Percentiles rank a stretch among this genome's conserved stretches.
phyloP scores from a whole-genome alignment of 768 basidiomycete genomes.

The Auricularia cornea region DNA sequence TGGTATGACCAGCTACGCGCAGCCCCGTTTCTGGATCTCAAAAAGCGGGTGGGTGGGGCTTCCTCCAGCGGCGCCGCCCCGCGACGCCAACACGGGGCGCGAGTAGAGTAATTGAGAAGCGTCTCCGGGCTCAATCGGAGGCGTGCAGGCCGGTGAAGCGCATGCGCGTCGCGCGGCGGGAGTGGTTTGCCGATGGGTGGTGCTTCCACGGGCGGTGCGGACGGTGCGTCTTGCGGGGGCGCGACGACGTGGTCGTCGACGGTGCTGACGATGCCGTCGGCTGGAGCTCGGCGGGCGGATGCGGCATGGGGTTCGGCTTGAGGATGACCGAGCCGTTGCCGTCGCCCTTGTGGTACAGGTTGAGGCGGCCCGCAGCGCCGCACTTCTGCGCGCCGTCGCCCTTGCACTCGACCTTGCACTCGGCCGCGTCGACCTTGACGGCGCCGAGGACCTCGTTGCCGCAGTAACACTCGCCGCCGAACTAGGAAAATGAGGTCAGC shows the following conservation, averaged over 20 bases:
- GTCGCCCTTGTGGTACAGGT: background rate
- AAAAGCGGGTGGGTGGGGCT: too few relatives aligned
- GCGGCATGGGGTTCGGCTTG: background rate
- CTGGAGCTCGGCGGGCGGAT: background rate
- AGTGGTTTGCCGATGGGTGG: background rate
- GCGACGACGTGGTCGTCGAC: background rate
- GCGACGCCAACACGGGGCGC: background rate
- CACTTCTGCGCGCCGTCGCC: constrained; percentile 1
- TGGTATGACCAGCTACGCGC: too few relatives aligned
- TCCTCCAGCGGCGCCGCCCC: too few relatives aligned
- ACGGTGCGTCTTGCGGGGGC: background rate
- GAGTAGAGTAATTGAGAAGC: background rate
- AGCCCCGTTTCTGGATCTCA: too few relatives aligned
- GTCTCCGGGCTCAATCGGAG: background rate
- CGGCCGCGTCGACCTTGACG: too few relatives aligned
- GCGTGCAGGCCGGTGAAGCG: background rate
- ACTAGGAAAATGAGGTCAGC: too few relatives aligned
- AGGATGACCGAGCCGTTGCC: background rate
- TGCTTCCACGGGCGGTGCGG: background rate
- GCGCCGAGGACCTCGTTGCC: too few relatives aligned
- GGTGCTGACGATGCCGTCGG: background rate
- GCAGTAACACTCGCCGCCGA: too few relatives aligned
- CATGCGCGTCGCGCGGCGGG: background rate
- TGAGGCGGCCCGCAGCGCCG: constrained; percentile 1
- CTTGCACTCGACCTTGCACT: too few relatives aligned